These are phyloP conservation scores for Calonectria pseudoturangicola DNA, from an alignment of 2,329 filamentous ascomycete species.

Conservation along the genomic window DNA sequence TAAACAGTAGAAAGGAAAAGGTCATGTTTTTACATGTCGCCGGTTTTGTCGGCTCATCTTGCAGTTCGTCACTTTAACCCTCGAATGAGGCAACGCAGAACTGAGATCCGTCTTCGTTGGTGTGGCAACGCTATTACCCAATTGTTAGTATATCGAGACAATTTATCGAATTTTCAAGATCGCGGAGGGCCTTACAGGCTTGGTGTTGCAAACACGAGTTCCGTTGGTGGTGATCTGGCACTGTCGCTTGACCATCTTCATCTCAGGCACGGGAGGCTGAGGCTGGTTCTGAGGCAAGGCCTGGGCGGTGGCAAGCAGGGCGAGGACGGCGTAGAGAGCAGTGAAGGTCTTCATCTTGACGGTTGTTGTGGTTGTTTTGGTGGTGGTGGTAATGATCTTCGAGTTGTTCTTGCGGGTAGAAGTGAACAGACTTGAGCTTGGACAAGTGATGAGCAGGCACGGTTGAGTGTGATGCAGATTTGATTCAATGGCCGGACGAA, in stretches of 20 bases:
- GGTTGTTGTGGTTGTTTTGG: neutral
- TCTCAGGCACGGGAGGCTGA: slow-evolving; percentile 3
- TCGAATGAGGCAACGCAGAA: slow-evolving; percentile 23
- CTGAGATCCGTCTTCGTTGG: slow-evolving; percentile 20
- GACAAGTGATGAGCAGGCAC: slow-evolving; percentile 10
- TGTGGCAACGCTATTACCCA: slow-evolving; percentile 1
- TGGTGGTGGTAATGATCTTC: neutral
- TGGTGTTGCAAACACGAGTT: slow-evolving; percentile 23
- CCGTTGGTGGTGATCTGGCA: slow-evolving; percentile 12
- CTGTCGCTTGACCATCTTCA: slow-evolving; percentile 21
- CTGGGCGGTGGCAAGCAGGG: slow-evolving; percentile 10
- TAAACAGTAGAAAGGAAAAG: neutral
- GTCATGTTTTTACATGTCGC: slow-evolving; percentile 1
- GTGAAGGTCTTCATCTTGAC: slow-evolving; percentile 23
- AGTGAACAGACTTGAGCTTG: slow-evolving; percentile 14
- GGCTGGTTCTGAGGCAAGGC: slow-evolving; percentile 13
- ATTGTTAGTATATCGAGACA: neutral
- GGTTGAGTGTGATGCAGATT: slow-evolving; percentile 21
- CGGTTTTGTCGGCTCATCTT: neutral
- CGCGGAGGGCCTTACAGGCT: neutral
- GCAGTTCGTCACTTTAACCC: neutral
- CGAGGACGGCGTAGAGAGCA: slow-evolving; percentile 4
- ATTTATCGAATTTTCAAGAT: neutral
- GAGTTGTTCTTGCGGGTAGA: neutral
- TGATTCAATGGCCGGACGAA: slow-evolving; percentile 5